Conservation (phyloP, 1,139 yeast species). For the Hyphopichia pseudoburtonii region DNA sequence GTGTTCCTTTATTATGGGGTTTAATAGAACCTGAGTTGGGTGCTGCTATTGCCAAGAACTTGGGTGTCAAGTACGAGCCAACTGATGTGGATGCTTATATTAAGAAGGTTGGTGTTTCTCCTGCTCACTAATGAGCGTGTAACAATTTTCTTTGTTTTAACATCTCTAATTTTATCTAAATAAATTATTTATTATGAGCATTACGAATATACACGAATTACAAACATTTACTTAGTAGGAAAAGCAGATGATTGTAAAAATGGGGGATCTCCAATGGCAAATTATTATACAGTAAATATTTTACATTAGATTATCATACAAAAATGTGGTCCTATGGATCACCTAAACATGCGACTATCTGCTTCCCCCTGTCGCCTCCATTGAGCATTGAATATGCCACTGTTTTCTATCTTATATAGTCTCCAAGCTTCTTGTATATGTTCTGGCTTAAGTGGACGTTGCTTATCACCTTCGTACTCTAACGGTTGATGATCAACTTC, state of each 20-base stretch:
- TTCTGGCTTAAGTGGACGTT: slow-evolving; percentile 73
- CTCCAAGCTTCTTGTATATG: slow-evolving; percentile 91
- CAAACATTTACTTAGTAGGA: too few relatives aligned
- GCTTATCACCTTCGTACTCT: slow-evolving; percentile 41
- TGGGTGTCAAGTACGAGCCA: slow-evolving; percentile 25
- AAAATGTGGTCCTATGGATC: slow-evolving; percentile 5
- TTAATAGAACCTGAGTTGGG: slow-evolving; percentile 34
- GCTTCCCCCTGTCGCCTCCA: slow-evolving; percentile 79
- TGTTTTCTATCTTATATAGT: slow-evolving; percentile 62
- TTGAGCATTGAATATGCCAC: slow-evolving; percentile 58
- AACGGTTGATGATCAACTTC: slow-evolving; percentile 30
- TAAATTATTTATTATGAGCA: too few relatives aligned
- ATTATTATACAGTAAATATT: too few relatives aligned
- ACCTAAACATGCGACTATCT: slow-evolving; percentile 68
- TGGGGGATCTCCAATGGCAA: too few relatives aligned
- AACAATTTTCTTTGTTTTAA: too few relatives aligned
- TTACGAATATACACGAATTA: too few relatives aligned
- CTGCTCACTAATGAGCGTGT: slow-evolving; percentile 1
- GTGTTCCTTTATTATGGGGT: slow-evolving; percentile 42
- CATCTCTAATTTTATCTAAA: too few relatives aligned
- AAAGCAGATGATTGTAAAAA: too few relatives aligned
- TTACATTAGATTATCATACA: too few relatives aligned
- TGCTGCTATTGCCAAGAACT: slow-evolving; percentile 29
- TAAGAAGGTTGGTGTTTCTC: slow-evolving; percentile 3
- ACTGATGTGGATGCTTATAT: slow-evolving; percentile 1